These are phyloP conservation scores for Neurospora sublineolata DNA, from an alignment of 495 filamentous ascomycete species.

Conservation along the genomic window DNA sequence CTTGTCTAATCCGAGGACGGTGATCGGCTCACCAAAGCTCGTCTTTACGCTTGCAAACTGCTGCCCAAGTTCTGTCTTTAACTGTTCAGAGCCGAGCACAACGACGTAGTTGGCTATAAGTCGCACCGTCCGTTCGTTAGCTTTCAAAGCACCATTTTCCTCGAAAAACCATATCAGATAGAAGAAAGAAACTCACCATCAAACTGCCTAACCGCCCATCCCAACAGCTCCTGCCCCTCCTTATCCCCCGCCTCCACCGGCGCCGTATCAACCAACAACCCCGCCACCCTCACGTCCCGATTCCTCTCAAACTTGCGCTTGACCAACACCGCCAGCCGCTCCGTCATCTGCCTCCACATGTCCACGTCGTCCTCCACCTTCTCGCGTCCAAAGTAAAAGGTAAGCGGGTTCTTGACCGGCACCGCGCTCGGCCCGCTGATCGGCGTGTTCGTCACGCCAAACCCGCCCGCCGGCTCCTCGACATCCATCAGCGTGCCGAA, in stretches of 20 bases:
- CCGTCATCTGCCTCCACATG: slow-evolving; percentile 62
- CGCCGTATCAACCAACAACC: slow-evolving; percentile 79
- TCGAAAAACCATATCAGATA: not conserved
- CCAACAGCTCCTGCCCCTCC: slow-evolving; percentile 57
- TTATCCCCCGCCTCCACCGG: slow-evolving; percentile 47
- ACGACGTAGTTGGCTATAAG: slow-evolving; percentile 51
- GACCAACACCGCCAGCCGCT: slow-evolving; percentile 67
- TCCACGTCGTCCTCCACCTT: slow-evolving; percentile 62
- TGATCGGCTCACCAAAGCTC: slow-evolving; percentile 48
- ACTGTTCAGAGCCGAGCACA: slow-evolving; percentile 70
- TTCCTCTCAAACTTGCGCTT: slow-evolving; percentile 73
- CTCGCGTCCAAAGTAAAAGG: slow-evolving; percentile 77
- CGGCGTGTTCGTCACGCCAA: slow-evolving; percentile 73
- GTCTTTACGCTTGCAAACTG: slow-evolving; percentile 58
- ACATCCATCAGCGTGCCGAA: slow-evolving; percentile 81
- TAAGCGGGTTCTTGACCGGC: slow-evolving; percentile 82
- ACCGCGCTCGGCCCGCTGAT: slow-evolving; percentile 79
- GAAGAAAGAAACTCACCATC: slow-evolving; percentile 40
- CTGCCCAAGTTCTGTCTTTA: slow-evolving; percentile 66
- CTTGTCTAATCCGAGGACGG: slow-evolving; percentile 69
- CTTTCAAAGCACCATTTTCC: not conserved
- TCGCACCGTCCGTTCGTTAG: slow-evolving; percentile 31
- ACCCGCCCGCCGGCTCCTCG: slow-evolving; percentile 56
- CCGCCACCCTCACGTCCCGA: slow-evolving; percentile 51
- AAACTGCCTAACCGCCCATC: slow-evolving; percentile 81